Conservation (phyloP, 768 basidiomycete genomes). For the Harrya chromipes region DNA sequence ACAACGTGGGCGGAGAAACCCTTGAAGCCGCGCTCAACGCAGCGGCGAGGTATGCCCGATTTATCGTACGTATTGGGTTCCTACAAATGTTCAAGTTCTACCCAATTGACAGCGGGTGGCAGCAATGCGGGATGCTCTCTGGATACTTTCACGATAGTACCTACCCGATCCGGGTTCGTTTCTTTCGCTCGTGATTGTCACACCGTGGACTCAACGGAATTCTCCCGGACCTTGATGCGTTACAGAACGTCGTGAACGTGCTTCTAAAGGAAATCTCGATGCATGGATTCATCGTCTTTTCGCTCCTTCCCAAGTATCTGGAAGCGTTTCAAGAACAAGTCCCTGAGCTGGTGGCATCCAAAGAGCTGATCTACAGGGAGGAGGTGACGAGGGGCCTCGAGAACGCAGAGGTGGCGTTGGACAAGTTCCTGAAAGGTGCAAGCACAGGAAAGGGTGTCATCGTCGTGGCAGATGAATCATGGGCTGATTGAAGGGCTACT, state of each 20-base stretch:
- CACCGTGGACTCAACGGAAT: background rate
- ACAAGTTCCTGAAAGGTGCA: background rate
- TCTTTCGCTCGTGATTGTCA: too few relatives aligned
- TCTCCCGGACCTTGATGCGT: too few relatives aligned
- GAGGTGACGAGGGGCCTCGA: conserved; percentile 46
- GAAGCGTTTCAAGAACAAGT: conserved; percentile 42
- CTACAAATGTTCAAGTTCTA: background rate
- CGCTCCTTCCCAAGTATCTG: conserved; percentile 32
- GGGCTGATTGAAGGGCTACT: too few relatives aligned
- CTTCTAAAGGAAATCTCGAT: conserved; percentile 42
- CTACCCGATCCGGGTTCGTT: background rate
- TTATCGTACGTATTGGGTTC: conserved; percentile 36
- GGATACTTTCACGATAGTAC: background rate
- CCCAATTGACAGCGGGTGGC: background rate
- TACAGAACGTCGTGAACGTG: conserved; percentile 2
- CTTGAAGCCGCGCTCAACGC: conserved; percentile 54
- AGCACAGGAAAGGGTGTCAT: conserved; percentile 6
- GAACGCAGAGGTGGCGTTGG: conserved; percentile 10
- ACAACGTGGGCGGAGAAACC: conserved; percentile 58
- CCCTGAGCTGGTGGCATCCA: conserved; percentile 39
- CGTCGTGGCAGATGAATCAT: conserved; percentile 3
- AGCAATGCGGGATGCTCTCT: conserved; percentile 34
- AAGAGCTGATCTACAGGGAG: conserved; percentile 47
- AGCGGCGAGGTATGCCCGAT: conserved; percentile 43
- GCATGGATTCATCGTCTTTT: conserved; percentile 41